Percentiles rank a stretch among this genome's conserved stretches.
phyloP scores from a whole-genome alignment of 352 stramenopile species.

The Phytophthora hibernalis region DNA sequence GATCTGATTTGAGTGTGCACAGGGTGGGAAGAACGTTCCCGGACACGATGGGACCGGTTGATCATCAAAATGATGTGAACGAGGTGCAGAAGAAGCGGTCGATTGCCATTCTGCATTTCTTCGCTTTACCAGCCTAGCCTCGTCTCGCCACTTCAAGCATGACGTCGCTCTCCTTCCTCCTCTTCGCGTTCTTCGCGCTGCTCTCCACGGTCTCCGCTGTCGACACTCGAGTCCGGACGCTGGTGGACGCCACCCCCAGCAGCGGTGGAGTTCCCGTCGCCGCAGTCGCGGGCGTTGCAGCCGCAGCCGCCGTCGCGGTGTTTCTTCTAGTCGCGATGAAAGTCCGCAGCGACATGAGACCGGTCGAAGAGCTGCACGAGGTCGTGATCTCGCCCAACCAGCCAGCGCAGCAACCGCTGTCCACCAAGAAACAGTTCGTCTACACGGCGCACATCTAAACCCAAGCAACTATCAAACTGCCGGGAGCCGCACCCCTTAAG shows the following conservation, averaged over 20 bases:
- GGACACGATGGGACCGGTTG: constrained; percentile 28
- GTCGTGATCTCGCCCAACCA: constrained; percentile 55
- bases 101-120: constrained; percentile 38
- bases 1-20: constrained; percentile 30
- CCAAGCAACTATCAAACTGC: constrained; percentile 9
- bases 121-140: constrained; percentile 19
- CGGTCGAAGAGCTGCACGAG: constrained; percentile 40
- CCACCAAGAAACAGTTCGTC: constrained; percentile 50
- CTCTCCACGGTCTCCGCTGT: constrained; percentile 16
- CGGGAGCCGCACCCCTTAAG: constrained; percentile 30
- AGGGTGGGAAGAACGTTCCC: constrained; percentile 25
- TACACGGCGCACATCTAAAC: constrained; percentile 63
- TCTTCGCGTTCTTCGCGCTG: constrained; percentile 15
- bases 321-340: constrained; percentile 31
- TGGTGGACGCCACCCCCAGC: constrained; percentile 7
- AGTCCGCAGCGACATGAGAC: constrained; percentile 15
- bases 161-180: constrained; percentile 25
- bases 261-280: constrained; percentile 8
- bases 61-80: no score
- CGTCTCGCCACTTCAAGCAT: constrained; percentile 26
- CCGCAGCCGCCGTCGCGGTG: constrained; percentile 32
- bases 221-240: constrained; percentile 6
- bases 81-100: constrained; percentile 11
- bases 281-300: constrained; percentile 25
- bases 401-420: constrained; percentile 33